Base-by-base conservation (phyloP, 2,329 filamentous ascomycete genomes). In the Dactylellina sp. region DNA sequence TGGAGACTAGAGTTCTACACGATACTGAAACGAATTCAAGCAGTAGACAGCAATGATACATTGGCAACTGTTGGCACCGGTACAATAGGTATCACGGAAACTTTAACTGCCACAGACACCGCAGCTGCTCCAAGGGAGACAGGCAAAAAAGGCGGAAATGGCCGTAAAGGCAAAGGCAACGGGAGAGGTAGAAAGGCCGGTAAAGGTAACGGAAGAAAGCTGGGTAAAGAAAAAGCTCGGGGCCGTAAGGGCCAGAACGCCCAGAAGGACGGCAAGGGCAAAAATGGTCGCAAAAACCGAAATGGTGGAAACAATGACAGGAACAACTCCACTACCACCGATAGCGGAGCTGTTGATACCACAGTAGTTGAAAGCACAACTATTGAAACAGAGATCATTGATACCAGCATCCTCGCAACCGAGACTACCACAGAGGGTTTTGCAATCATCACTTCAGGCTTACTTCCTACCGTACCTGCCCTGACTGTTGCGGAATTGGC, bases 351-450 rank as follows among this genome's bases (percentile, higher is more conserved):
- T 50, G 39, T 47, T 42, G 59, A 61, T 14, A 55, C 62, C 11
- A 57, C 52, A 1, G 62, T 49, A 32, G 28, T 32, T 9, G 28
- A 32, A 32, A 32, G 5, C 28, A 32, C 28, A 4, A 9, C 9
- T 12, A 56, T 52, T 12, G 57, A 32, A 22, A 63, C 66, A 16
- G 50, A 49, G 14, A 52, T 50, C 14, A 32, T 53, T 25, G 65
- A 44, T 12, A 46, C 47, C 2, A 22, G 16, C 5, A 14, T 32
- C 37, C 18, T 20, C 3, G 64, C 14, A 6, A 46, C 39, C 16
- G 64, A 55, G 14, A 37, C 64, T 14, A 55, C 68, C 3, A 72
- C 68, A 20, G 66, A 71, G 18, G 65, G 65, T 7, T 71, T 71
- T 25, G 60, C 47, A n/a, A 44, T 71, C 14, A 71, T 71, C 16